Evolutionary conservation across 2,329 filamentous ascomycete species (phyloP), one percentile per base, ranked within the genome.

Genomic region (Apiospora malaysiana): DNA sequence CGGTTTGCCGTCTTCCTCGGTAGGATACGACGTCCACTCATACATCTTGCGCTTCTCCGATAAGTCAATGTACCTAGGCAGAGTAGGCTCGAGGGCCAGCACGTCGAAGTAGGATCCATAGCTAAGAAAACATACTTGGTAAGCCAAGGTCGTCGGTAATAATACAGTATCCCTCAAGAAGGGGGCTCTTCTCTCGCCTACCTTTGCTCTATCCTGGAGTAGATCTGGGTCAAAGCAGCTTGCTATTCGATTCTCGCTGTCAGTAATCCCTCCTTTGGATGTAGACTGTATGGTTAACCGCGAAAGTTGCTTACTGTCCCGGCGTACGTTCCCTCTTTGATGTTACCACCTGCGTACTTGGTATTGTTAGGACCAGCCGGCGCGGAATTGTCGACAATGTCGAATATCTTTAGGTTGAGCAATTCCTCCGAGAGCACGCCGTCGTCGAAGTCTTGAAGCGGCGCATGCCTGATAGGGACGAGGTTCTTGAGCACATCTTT

Each of bases 51-150:
- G 76, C 70, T 81, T 79, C 42, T 79, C 74, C 4, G 75, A 70
- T 4, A 82, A 76, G 21, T 74, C 73, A 7, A 78, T 73, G 65
- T 74, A 75, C n/a, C 78, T 76, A 25, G 80, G 80, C 27, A 81
- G 70, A 0, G 79, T 79, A 5, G 80, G 74, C 71, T 82, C 80
- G 10, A 81, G 71, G 8, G 78, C 77, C 3, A 81, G 71, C 1
- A 81, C 78, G 32, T 82, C 80, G 69, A 79, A 81, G 46, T 79
- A 77, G 0, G 80, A 80, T 37, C 77, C 74, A 59, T 78, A 81
- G 16, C 80, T 82, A 51, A 4, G 7, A 21, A n/a, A 4, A 59
- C 32, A 32, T 32, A 21, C 16, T 23, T 21, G 7, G 23, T 68
- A 18, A 68, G 66, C 18, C 49, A 43, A 56, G 32, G n/a, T 23